These are phyloP conservation scores for Atkinsonella texensis DNA, from an alignment of 2,329 filamentous ascomycete genomes.

Conservation along the genomic window DNA sequence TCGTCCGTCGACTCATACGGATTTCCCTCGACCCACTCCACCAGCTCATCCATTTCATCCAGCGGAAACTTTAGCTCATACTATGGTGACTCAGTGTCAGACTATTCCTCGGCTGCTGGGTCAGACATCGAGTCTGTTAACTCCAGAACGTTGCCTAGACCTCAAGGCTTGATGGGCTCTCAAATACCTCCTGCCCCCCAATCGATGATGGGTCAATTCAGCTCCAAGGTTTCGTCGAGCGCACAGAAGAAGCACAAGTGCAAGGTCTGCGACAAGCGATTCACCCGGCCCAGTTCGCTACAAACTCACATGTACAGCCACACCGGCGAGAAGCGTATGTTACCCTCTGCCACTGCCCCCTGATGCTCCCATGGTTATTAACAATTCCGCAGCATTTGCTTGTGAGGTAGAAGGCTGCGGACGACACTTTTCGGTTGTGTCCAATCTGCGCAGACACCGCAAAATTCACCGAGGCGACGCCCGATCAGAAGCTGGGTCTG, in stretches of 20 bases:
- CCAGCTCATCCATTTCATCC: constrained; percentile 83
- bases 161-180: constrained; percentile 49
- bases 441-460: constrained; percentile 84
- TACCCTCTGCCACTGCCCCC: not conserved
- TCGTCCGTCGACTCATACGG: constrained; percentile 79
- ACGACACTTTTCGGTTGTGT: constrained; percentile 93
- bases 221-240: constrained; percentile 88
- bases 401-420: constrained; percentile 94
- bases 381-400: constrained; percentile 56
- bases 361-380: constrained; percentile 1
- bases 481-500: constrained; percentile 50
- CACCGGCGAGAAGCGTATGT: constrained; percentile 94
- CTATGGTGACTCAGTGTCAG: constrained; percentile 78
- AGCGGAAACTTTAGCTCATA: constrained; percentile 70
- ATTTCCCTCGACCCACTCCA: constrained; percentile 75
- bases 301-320: constrained; percentile 99
- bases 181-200: constrained; percentile 71
- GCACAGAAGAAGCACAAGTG: constrained; percentile 99
- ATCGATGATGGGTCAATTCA: constrained; percentile 98
- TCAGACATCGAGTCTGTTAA: constrained; percentile 75
- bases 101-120: constrained; percentile 72
- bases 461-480: constrained; percentile 78
- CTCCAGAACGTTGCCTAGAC: constrained; percentile 73
- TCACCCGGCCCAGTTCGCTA: constrained; percentile 84
- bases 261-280: constrained; percentile 96